A percentile compares a stretch with the other conserved stretches of the same genome.
Evolutionary conservation across 129 eudicot species (phyloP).

Genomic region (Glebionis coronaria): DNA sequence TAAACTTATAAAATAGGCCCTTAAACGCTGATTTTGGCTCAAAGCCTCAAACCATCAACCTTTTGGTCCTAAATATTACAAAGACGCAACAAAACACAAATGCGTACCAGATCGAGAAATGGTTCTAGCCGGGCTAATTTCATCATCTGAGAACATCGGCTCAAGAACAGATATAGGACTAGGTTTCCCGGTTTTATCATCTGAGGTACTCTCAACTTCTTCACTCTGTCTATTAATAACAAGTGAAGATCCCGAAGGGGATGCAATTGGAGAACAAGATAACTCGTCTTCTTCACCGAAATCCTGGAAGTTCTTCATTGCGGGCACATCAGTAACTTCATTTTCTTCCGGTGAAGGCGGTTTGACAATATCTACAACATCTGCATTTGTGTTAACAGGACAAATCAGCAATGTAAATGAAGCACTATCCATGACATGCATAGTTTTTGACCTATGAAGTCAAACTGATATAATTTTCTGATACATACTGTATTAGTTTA

Average conservation of each 20-base stretch:
- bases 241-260: constrained; percentile 34
- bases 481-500: not conserved
- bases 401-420: constrained; percentile 2
- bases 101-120: constrained; percentile 51
- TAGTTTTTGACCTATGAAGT: constrained; percentile 1
- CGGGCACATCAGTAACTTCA: constrained; percentile 27
- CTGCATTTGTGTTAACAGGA: constrained; percentile 22
- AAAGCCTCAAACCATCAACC: not conserved
- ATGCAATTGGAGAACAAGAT: constrained; percentile 32
- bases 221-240: constrained; percentile 6
- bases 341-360: constrained; percentile 10
- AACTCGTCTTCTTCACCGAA: constrained; percentile 36
- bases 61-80: not conserved
- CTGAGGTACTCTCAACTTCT: constrained; percentile 34
- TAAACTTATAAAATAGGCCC: too few relatives aligned
- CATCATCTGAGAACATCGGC: constrained; percentile 72
- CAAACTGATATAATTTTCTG: not conserved
- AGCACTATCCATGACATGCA: not conserved
- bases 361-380: constrained; percentile 13
- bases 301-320: constrained; percentile 41
- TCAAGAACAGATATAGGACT: constrained; percentile 96
- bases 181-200: constrained; percentile 55
- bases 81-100: constrained; percentile 7
- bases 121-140: constrained; percentile 70
- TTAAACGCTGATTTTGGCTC: not conserved